A percentile compares a stretch with the other conserved stretches of the same genome.
These are phyloP conservation scores for Coemansia asiatica DNA, from an alignment of 192 early-diverging fungal species.

Conservation along the genomic window DNA sequence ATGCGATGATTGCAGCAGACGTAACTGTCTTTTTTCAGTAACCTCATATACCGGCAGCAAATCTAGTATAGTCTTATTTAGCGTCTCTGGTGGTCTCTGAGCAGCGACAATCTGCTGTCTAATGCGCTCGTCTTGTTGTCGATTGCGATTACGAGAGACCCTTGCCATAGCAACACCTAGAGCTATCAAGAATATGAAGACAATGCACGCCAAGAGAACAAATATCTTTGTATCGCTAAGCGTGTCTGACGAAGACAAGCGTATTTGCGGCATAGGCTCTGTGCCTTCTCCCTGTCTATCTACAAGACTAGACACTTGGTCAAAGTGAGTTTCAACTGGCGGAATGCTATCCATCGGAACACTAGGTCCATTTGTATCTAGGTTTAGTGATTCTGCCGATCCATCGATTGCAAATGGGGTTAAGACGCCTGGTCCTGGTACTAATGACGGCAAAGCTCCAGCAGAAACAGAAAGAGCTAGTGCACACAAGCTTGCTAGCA, in stretches of 20 bases:
- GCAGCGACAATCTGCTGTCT: slow-evolving; percentile 28
- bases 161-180: slow-evolving; percentile 55
- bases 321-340: neutral
- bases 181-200: slow-evolving; percentile 53
- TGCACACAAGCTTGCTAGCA: neutral
- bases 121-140: slow-evolving; percentile 22
- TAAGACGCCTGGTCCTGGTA: neutral
- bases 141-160: slow-evolving; percentile 41
- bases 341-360: neutral
- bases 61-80: slow-evolving; percentile 54
- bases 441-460: neutral
- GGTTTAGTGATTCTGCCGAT: neutral
- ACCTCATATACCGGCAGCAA: slow-evolving; percentile 53
- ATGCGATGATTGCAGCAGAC: slow-evolving; percentile 13
- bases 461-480: neutral
- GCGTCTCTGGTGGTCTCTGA: slow-evolving; percentile 31
- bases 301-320: neutral
- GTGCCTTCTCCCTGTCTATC: slow-evolving; percentile 13
- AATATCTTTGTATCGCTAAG: slow-evolving; percentile 57
- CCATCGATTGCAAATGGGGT: neutral
- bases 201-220: slow-evolving; percentile 48
- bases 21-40: slow-evolving; percentile 43
- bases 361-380: neutral
- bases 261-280: slow-evolving; percentile 9
- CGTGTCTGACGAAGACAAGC: slow-evolving; percentile 26